These are phyloP conservation scores for Vaccinium corymbosum DNA, from an alignment of 148 eudicot species.

Conservation along the genomic window DNA sequence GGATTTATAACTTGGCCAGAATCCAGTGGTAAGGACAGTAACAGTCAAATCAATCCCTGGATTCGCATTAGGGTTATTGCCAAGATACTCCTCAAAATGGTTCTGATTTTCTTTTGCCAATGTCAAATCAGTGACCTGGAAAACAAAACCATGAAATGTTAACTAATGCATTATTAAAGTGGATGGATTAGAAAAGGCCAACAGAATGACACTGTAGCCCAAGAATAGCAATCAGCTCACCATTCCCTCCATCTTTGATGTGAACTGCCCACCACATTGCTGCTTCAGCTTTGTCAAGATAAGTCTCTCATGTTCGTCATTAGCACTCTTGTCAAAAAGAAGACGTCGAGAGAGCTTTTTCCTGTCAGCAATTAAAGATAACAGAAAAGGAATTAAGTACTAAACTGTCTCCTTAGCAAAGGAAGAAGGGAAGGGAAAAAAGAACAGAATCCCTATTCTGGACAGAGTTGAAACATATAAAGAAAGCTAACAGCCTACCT, in stretches of 20 bases:
- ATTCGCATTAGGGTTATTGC: slow-evolving; percentile 13
- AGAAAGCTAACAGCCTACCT: slow-evolving; percentile 17
- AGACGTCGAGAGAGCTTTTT: slow-evolving; percentile 44
- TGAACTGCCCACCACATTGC: slow-evolving; percentile 46
- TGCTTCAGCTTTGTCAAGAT: slow-evolving; percentile 46
- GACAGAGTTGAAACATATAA: neutral
- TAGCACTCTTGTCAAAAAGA: slow-evolving; percentile 45
- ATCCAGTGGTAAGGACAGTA: slow-evolving; percentile 47
- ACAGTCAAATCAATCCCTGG: slow-evolving; percentile 46
- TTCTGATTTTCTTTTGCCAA: slow-evolving; percentile 39
- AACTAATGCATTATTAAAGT: neutral
- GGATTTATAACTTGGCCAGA: slow-evolving; percentile 50
- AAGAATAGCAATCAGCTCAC: slow-evolving; percentile 21
- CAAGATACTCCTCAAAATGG: slow-evolving; percentile 34
- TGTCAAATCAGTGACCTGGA: slow-evolving; percentile 42
- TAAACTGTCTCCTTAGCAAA: neutral
- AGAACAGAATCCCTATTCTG: neutral
- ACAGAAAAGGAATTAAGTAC: neutral
- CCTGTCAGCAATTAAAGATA: slow-evolving; percentile 21
- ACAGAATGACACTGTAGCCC: neutral
- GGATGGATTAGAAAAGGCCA: neutral
- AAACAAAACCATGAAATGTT: slow-evolving; percentile 7
- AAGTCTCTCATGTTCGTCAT: slow-evolving; percentile 43
- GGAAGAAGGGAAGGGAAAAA: neutral
- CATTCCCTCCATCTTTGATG: slow-evolving; percentile 56